A percentile compares a stretch with the other conserved stretches of the same genome.
phyloP scores from a whole-genome alignment of 1,139 yeast species.

The Protomyces lactucae-debilis region DNA sequence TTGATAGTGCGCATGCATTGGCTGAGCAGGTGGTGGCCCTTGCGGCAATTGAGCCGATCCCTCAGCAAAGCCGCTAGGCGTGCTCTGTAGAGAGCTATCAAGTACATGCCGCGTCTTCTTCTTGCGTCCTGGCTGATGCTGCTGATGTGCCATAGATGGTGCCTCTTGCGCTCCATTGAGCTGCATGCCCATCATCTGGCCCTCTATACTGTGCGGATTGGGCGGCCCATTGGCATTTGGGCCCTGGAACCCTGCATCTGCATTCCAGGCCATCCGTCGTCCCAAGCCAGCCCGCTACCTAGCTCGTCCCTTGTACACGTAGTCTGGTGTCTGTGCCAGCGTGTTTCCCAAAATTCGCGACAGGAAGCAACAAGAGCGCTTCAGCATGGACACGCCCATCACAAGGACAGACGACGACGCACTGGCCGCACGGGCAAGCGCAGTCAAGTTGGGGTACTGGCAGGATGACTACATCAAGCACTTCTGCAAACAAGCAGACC shows the following conservation, averaged over 20 bases:
- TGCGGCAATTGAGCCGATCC: not conserved
- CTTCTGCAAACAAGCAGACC: slow-evolving; percentile 43
- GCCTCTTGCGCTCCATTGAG: not conserved
- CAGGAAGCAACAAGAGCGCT: not conserved
- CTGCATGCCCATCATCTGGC: not conserved
- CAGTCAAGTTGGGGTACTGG: slow-evolving; percentile 53
- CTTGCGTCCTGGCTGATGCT: slow-evolving; percentile 2
- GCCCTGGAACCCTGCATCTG: not conserved
- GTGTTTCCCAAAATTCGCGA: not conserved
- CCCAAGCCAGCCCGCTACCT: not conserved
- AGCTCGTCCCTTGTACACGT: not conserved
- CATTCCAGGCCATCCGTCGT: not conserved
- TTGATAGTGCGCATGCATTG: not conserved
- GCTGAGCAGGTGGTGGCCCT: not conserved
- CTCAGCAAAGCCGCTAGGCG: not conserved
- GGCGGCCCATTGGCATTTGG: not conserved
- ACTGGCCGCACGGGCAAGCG: slow-evolving; percentile 35
- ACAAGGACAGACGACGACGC: slow-evolving; percentile 25
- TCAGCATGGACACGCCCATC: slow-evolving; percentile 4
- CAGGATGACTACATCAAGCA: slow-evolving; percentile 50
- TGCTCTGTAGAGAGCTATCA: slow-evolving; percentile 1
- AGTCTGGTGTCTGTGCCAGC: not conserved
- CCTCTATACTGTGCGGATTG: not conserved
- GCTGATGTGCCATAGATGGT: not conserved
- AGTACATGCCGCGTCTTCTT: slow-evolving; percentile 16